Base-by-base conservation (phyloP, 805 yeast genomes). In the Metschnikowia lachancei region DNA sequence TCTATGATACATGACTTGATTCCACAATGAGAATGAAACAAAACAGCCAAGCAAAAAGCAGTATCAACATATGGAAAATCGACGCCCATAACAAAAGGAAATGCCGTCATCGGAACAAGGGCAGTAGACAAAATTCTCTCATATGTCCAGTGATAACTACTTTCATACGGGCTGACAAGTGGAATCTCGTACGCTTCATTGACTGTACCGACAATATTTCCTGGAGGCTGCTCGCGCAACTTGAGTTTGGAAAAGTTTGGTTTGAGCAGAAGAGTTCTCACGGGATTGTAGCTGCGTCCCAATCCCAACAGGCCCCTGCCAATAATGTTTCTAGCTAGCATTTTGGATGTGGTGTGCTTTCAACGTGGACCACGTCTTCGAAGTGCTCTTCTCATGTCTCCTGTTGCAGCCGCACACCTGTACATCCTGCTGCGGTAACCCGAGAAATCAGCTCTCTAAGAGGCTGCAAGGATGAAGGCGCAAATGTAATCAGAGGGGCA, bases 131-230 rank as follows among this genome's bases (percentile, higher is more conserved):
- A 69, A 4, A 80, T 59, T 56, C 87, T 80, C 74, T 92, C 99
- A 58, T 83, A 82, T n/a, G 87, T 73, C 99, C 99, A 92, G 73
- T 91, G 98, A 64, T 81, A 77, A 19, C 95, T 86, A 39, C 98
- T 97, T 60, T 89, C 91, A 41, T 74, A 61, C 54, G 75, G 79
- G 59, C 78, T 74, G 4, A 82, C 64, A 34, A 74, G 66, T 33
- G 97, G 97, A 13, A 80, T 70, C 29, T 72, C 69, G 59, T 76
- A 85, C 13, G 98, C 90, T 52, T 94, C 98, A 66, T 92, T 94
- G 40, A 91, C 96, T 6, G 91, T 82, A n/a, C 97, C 98, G 39
- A 83, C 83, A 47, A 92, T 83, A 64, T 85, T 76, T 32, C 97
- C 98, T 36, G 97, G 87, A 30, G 95, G 92, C 68, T 87, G 95